Base-by-base conservation (phyloP, 1,139 yeast species). In the Magnusiomyces suaveolens region DNA sequence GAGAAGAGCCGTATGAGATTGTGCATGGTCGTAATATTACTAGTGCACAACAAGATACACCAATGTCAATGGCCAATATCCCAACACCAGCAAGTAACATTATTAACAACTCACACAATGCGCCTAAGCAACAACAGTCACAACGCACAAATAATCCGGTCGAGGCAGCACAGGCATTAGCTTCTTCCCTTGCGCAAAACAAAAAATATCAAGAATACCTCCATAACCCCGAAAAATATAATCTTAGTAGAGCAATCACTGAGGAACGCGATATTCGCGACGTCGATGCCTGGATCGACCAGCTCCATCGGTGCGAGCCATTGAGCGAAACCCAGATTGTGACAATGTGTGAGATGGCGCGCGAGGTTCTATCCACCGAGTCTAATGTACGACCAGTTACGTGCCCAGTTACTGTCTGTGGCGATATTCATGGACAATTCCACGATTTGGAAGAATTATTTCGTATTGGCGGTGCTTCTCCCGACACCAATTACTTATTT, bases 371-470 rank as follows among this genome's bases (percentile, higher is more conserved):
- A 62, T 90, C 89, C 67, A 83, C 81, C 62, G 98, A 94, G 73
- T 86, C 90, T 60, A 92, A 94, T 68, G 96, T 92, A 51, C 96
- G 90, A 67, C 89, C 90, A 4, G 96, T 92, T 46, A 87, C 84
- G 63, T 94, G 96, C 0, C 98, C 98, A 2, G 96, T 88, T 51
- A 90, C 97, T n/a, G 87, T 92, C 52, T 94, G 98, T 73, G 99
- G 99, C 54, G 97, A 92, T 69, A 92, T 92, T 46, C 98, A 92
- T 68, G 98, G 98, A 18, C 98, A 92, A 71, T 80, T 92, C 60
- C 97, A 94, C 71, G 98, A 92, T 71, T 73, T 92, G 60, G 75
- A 92, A 70, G 95, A 95, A 59, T 75, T 92, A 54, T 90, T 92
- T 72, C 75, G 77, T 55, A 83, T 87, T 63, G 96, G 96, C 6